Base-by-base conservation (phyloP, 2,329 filamentous ascomycete genomes). In the Colletotrichum sp. region DNA sequence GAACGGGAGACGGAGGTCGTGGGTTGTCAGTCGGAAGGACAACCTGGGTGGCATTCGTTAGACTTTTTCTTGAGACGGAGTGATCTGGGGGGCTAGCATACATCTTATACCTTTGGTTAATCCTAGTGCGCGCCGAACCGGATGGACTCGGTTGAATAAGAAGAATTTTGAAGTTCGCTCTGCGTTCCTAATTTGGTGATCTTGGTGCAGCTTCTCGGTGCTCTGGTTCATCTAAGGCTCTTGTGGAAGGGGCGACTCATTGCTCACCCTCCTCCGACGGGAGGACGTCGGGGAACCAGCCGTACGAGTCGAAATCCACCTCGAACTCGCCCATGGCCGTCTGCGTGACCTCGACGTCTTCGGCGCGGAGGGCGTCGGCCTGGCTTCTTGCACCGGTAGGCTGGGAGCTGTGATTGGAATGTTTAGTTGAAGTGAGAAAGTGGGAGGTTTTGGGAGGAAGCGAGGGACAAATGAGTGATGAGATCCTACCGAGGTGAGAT, bases 401-500 rank as follows among this genome's bases (percentile, higher is more conserved):
- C 60, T 88, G 87, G 30, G 89, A 90, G 72, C 89, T 90, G 44
- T 2, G 18, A 26, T 22, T 36, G 10, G 8, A 10, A 73, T 4
- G 15, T 9, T 62, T 3, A 13, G 15, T 15, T 6, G 8, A 62
- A n/a, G 5, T 44, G 15, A 10, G 39, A 28, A n/a, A 4, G 3
- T 4, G 28, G n/a, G 13, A 59, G 24, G 15, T 3, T 28, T 26
- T 28, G 34, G 30, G 15, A n/a, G 15, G 22, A 28, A 10, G 48
- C 34, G 15, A 12, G 24, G 18, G 52, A 24, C 10, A 15, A 15
- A 16, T 15, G 34, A 3, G 34, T 4, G 34, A 36, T 8, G 34
- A 8, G 6, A 13, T 7, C 7, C 1, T 65, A 96, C 95, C 96
- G 92, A 9, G 94, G 94, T 60, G 96, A 98, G 79, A 99, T 98